A percentile compares a stretch with the other conserved stretches of the same genome.
phyloP scores from a whole-genome alignment of 495 filamentous ascomycete species.

The Penicillium mononematosum region DNA sequence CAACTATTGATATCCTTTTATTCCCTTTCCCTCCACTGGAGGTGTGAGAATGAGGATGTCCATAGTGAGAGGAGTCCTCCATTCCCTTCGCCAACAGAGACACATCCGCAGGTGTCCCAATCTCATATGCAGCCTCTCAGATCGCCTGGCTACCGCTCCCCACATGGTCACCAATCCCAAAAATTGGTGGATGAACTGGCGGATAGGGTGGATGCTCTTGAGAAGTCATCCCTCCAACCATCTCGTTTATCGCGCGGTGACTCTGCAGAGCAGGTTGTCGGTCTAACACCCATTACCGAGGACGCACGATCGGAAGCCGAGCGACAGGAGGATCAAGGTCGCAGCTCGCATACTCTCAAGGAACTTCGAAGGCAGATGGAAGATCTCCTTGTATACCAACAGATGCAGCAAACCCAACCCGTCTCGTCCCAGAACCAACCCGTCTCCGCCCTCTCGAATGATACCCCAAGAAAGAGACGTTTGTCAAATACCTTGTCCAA shows the following conservation, averaged over 20 bases:
- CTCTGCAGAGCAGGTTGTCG: constrained; percentile 21
- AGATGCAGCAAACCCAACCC: constrained; percentile 41
- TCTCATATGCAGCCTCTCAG: constrained; percentile 32
- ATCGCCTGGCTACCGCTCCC: constrained; percentile 24
- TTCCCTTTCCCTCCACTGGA: constrained; percentile 32
- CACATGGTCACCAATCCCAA: constrained; percentile 19
- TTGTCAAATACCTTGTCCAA: constrained; percentile 25
- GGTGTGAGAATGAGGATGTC: constrained; percentile 41
- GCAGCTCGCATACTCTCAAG: constrained; percentile 42
- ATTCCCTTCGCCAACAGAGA: constrained; percentile 45
- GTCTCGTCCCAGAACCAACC: constrained; percentile 22
- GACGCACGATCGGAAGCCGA: constrained; percentile 28
- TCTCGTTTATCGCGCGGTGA: constrained; percentile 31
- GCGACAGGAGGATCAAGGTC: constrained; percentile 36
- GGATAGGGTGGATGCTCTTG: constrained; percentile 19
- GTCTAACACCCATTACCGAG: constrained; percentile 28
- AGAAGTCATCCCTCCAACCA: constrained; percentile 12
- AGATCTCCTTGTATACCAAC: constrained; percentile 46
- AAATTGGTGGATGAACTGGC: constrained; percentile 24
- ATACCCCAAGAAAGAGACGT: constrained; percentile 36
- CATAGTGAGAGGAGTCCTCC: constrained; percentile 44
- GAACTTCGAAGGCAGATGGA: constrained; percentile 50
- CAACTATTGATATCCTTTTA: constrained; percentile 27
- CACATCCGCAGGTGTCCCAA: constrained; percentile 33
- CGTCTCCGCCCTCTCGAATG: constrained; percentile 18